A percentile compares a stretch with the other conserved stretches of the same genome.
Evolutionary conservation across 108 stramenopile species (phyloP).

Genomic region (Cyclostephanos invisitatus): DNA sequence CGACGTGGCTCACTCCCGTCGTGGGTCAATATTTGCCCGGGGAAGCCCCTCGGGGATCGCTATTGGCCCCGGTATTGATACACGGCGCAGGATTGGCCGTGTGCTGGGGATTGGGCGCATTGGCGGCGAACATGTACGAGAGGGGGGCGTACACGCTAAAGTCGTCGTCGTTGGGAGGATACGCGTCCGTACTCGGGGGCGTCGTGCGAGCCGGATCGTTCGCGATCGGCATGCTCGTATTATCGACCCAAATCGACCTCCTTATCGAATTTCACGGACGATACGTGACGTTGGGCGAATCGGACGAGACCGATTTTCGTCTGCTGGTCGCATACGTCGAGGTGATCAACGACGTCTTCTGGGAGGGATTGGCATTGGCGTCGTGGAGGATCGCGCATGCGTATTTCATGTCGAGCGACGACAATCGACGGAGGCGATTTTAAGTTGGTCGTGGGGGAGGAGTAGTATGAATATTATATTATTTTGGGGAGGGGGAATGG

Average conservation of each 20-base stretch:
- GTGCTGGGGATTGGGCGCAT: slow-evolving; percentile 73
- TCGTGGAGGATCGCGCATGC: slow-evolving; percentile 66
- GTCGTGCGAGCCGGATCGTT: slow-evolving; percentile 77
- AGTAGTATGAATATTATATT: too few species aligned
- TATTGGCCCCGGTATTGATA: slow-evolving; percentile 75
- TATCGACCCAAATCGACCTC: slow-evolving; percentile 77
- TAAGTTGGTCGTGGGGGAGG: background rate
- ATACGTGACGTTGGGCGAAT: slow-evolving; percentile 71
- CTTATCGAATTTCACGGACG: slow-evolving; percentile 56
- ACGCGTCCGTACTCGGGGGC: slow-evolving; percentile 39
- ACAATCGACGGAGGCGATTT: slow-evolving; percentile 1
- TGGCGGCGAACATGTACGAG: slow-evolving; percentile 73
- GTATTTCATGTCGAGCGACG: slow-evolving; percentile 22
- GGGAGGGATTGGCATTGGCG: slow-evolving; percentile 61
- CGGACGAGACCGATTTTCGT: slow-evolving; percentile 53
- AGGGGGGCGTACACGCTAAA: slow-evolving; percentile 49
- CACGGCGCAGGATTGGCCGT: slow-evolving; percentile 80
- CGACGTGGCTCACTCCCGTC: slow-evolving; percentile 73
- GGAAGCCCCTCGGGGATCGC: slow-evolving; percentile 52
- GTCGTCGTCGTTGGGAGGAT: slow-evolving; percentile 12
- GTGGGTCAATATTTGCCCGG: slow-evolving; percentile 20
- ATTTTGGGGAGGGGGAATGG: too few species aligned
- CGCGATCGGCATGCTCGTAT: slow-evolving; percentile 68
- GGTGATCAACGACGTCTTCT: slow-evolving; percentile 72
- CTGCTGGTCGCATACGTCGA: slow-evolving; percentile 60